phyloP scores from a whole-genome alignment of 495 filamentous ascomycete genomes.

The Chaetomidium leptoderma region DNA sequence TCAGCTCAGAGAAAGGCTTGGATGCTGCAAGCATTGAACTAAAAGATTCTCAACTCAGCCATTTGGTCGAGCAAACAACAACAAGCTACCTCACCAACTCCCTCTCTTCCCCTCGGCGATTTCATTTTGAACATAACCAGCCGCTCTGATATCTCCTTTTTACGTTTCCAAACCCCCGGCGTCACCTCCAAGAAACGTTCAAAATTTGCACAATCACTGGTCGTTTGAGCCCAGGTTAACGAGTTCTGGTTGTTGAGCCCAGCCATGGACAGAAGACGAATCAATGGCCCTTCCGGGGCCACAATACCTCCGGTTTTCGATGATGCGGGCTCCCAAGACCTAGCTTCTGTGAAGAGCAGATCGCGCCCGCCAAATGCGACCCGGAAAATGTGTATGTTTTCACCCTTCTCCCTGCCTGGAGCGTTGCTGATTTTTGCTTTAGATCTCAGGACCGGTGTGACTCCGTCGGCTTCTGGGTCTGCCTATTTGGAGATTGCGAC shows the following conservation, averaged over 20 bases:
- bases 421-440: conserved; percentile 16
- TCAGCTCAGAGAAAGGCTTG: neutral
- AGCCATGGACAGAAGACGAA: conserved; percentile 82
- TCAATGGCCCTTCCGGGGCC: conserved; percentile 79
- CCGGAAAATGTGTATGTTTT: conserved; percentile 79
- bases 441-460: conserved; percentile 90
- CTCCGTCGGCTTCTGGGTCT: conserved; percentile 89
- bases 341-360: conserved; percentile 44
- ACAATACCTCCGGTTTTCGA: conserved; percentile 72
- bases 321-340: conserved; percentile 35
- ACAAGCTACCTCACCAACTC: neutral
- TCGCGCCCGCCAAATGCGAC: conserved; percentile 54
- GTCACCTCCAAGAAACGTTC: neutral
- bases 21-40: too few relatives aligned
- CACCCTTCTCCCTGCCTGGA: neutral
- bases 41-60: neutral
- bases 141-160: neutral
- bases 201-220: too few relatives aligned
- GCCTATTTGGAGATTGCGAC: conserved; percentile 86
- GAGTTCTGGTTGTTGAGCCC: neutral
- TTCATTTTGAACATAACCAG: neutral
- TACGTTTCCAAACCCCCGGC: neutral
- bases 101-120: neutral
- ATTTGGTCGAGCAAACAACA: neutral
- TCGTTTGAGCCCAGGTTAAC: too few relatives aligned